These are phyloP conservation scores for Schizopora paradoxa DNA, from an alignment of 1,284 basidiomycete genomes.

Conservation along the genomic window DNA sequence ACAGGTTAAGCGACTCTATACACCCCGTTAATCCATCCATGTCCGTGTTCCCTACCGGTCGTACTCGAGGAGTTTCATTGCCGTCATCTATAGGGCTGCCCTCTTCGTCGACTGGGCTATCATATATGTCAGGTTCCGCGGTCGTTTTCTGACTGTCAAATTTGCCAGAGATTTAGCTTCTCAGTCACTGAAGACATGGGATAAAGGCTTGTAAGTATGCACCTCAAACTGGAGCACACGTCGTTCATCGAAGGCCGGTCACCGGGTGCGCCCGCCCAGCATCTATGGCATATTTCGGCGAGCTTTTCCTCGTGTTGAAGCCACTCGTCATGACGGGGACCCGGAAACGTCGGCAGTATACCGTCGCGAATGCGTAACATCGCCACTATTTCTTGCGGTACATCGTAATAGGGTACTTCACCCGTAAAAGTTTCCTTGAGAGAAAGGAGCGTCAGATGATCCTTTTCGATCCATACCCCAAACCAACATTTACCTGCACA, in stretches of 20 bases:
- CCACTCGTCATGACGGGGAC: background rate
- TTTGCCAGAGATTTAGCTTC: no score
- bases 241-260: background rate
- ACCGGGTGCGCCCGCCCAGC: background rate
- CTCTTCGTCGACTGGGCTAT: background rate
- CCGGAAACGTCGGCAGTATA: background rate
- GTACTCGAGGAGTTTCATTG: no score
- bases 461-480: background rate
- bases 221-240: background rate
- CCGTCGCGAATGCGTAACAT: background rate
- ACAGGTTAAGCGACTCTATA: no score
- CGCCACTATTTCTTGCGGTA: background rate
- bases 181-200: no score
- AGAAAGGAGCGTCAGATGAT: background rate
- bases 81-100: background rate
- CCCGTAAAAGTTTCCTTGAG: background rate
- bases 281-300: background rate
- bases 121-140: no score
- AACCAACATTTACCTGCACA: background rate
- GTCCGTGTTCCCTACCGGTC: no score
- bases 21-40: no score
- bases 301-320: background rate
- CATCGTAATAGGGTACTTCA: background rate
- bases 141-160: no score
- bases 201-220: no score